Conservation (phyloP, 2,329 filamentous ascomycete species). For the Teratosphaeria viscida region DNA sequence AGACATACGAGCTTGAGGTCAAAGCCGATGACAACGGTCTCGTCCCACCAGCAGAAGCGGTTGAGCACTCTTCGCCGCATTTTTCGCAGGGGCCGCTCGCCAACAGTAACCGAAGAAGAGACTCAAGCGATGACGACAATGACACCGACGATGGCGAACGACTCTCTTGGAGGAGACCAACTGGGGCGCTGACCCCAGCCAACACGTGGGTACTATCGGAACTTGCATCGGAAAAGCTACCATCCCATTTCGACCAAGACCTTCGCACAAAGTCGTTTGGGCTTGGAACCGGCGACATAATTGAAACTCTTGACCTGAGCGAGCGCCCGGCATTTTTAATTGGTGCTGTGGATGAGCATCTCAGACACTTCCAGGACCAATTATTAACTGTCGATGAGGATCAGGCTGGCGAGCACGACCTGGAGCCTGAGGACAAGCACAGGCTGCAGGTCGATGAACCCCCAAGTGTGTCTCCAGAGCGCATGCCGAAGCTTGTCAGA, state of each 20-base stretch:
- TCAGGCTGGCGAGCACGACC: not conserved
- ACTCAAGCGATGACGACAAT: not conserved
- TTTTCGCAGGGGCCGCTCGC: not conserved
- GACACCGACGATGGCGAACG: not conserved
- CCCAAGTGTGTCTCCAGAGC: not conserved
- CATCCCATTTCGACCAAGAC: not conserved
- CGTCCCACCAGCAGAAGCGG: not conserved
- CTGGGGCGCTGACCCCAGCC: not conserved
- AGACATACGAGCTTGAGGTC: not conserved
- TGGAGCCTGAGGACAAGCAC: not conserved
- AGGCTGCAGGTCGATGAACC: not conserved
- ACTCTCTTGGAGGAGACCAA: not conserved
- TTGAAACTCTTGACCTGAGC: not conserved
- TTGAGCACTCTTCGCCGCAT: not conserved
- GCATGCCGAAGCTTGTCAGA: not conserved
- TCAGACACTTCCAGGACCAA: not conserved
- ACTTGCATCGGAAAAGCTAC: not conserved
- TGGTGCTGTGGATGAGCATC: slow-evolving; percentile 3
- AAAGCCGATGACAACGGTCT: not conserved
- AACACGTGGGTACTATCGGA: not conserved
- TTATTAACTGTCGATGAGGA: not conserved
- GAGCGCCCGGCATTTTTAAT: not conserved
- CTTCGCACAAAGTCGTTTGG: slow-evolving; percentile 1
- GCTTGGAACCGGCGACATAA: not conserved
- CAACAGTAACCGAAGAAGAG: not conserved